These are phyloP conservation scores for Solanum pinnatisectum DNA, from an alignment of 257 asterid species.

Conservation along the genomic window DNA sequence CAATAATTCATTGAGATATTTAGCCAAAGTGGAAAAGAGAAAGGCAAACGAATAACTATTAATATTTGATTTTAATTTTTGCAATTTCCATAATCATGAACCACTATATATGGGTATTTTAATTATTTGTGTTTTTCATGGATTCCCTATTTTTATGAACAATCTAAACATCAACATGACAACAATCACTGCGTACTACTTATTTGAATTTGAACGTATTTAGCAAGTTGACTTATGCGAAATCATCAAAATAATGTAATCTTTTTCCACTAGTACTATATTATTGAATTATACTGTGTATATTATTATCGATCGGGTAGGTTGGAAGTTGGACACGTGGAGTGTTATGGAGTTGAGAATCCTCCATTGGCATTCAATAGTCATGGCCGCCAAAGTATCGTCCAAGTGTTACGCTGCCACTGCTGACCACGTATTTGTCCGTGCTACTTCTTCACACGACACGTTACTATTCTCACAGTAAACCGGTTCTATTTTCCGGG, in stretches of 20 bases:
- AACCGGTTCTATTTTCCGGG: not conserved
- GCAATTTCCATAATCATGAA: not conserved
- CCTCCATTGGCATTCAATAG: not conserved
- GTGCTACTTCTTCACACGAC: not conserved
- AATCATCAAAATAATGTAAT: not conserved
- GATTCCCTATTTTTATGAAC: not conserved
- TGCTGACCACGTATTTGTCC: slow-evolving; percentile 26
- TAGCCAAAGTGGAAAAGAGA: not conserved
- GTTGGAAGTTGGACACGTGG: not conserved
- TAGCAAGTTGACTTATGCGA: not conserved
- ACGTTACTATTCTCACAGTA: not conserved
- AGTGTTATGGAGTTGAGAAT: not conserved
- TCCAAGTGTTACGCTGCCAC: not conserved
- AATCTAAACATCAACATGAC: not conserved
- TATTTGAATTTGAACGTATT: not conserved
- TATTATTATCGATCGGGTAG: not conserved
- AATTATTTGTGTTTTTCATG: not conserved
- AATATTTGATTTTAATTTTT: not conserved
- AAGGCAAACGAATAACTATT: not conserved
- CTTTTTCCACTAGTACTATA: not conserved
- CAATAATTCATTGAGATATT: not conserved
- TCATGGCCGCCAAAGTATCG: not conserved
- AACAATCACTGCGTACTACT: not conserved
- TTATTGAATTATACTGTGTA: too few relatives aligned
- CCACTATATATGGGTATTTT: not conserved